Conservation (phyloP, 768 basidiomycete genomes). For the Crepidotus variabilis region DNA sequence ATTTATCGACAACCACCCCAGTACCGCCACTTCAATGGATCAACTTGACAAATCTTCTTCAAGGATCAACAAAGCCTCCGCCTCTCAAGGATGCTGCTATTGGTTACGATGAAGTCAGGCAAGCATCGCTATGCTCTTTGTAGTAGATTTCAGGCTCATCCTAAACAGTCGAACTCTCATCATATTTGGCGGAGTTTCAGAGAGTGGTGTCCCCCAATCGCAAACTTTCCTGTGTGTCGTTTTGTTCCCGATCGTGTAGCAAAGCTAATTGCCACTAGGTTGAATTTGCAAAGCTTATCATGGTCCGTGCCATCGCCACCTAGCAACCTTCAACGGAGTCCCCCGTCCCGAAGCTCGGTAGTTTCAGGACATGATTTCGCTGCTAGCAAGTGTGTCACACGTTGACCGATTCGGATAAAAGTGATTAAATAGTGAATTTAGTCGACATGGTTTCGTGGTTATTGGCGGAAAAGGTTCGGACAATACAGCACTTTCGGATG, state of each 20-base stretch:
- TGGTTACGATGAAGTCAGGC: slow-evolving; percentile 53
- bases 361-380: slow-evolving; percentile 68
- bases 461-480: slow-evolving; percentile 65
- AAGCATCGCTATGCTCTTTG: neutral
- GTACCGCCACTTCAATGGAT: slow-evolving; percentile 74
- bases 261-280: slow-evolving; percentile 31
- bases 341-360: slow-evolving; percentile 62
- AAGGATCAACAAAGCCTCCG: slow-evolving; percentile 52
- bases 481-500: slow-evolving; percentile 55
- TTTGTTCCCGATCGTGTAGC: slow-evolving; percentile 2
- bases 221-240: slow-evolving; percentile 63
- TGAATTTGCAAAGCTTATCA: slow-evolving; percentile 54
- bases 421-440: slow-evolving; percentile 24
- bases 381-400: slow-evolving; percentile 69
- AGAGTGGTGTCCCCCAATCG: slow-evolving; percentile 56
- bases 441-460: slow-evolving; percentile 71
- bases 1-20: slow-evolving; percentile 48
- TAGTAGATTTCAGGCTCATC: slow-evolving; percentile 2
- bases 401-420: neutral
- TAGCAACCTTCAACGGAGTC: slow-evolving; percentile 38
- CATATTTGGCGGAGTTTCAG: slow-evolving; percentile 75
- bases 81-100: slow-evolving; percentile 70
- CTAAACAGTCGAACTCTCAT: slow-evolving; percentile 50
- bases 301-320: slow-evolving; percentile 63
- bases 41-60: slow-evolving; percentile 56